Evolutionary conservation across 306 rosid species (phyloP).

Genomic region (Crotalaria pallida): DNA sequence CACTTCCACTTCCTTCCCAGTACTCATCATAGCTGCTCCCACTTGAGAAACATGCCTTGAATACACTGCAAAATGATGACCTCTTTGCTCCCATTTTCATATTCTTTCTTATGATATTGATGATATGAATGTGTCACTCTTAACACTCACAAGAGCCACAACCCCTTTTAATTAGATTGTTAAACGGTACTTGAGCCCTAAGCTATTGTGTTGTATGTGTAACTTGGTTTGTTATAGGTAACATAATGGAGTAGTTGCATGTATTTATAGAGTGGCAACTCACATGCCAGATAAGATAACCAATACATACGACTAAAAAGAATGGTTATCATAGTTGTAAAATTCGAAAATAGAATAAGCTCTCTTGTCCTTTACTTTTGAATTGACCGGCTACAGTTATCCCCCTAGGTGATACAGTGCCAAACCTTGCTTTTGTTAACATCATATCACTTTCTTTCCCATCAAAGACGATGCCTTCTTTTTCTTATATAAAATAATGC

Average conservation of each 20-base stretch:
- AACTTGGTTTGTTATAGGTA: slow-evolving; percentile 7
- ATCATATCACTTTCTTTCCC: slow-evolving; percentile 11
- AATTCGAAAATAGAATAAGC: slow-evolving; percentile 26
- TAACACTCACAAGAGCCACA: not conserved
- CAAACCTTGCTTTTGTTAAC: slow-evolving; percentile 16
- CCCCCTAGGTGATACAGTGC: not conserved
- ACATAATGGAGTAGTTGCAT: not conserved
- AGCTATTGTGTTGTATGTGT: not conserved
- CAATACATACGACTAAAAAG: not conserved
- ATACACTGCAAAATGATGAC: slow-evolving; percentile 44
- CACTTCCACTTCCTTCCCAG: slow-evolving; percentile 46
- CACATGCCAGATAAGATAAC: not conserved
- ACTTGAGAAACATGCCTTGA: slow-evolving; percentile 56
- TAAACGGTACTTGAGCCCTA: not conserved
- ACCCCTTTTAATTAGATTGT: not conserved
- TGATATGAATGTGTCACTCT: not conserved
- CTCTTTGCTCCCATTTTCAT: slow-evolving; percentile 42
- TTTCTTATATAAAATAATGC: slow-evolving; percentile 31
- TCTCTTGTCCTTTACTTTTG: slow-evolving; percentile 47
- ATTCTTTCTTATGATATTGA: not conserved
- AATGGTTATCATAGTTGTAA: slow-evolving; percentile 22
- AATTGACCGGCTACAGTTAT: slow-evolving; percentile 24
- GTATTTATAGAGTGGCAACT: slow-evolving; percentile 37
- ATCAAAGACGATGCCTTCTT: slow-evolving; percentile 43
- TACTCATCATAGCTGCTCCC: slow-evolving; percentile 27